A percentile compares a stretch with the other conserved stretches of the same genome.
Evolutionary conservation across 805 yeast species (phyloP).

Genomic region (Wickerhamomyces ciferrii): DNA sequence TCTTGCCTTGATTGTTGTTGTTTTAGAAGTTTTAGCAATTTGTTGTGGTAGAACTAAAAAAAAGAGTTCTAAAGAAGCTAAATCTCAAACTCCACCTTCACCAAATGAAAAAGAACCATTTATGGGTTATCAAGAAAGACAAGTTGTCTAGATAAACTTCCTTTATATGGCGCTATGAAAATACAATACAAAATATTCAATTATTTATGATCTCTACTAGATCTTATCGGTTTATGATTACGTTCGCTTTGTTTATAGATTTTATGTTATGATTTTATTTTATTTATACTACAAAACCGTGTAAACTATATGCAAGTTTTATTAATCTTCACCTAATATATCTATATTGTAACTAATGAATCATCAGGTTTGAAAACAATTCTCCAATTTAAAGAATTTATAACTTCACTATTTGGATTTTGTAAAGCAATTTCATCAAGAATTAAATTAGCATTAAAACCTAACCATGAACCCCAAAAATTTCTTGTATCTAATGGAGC

Average conservation of each 20-base stretch:
- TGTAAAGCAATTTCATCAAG: slow-evolving; percentile 45
- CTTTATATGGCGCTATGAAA: no score
- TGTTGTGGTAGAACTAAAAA: slow-evolving; percentile 33
- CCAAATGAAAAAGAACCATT: slow-evolving; percentile 4
- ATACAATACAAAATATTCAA: background rate
- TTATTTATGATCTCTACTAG: background rate
- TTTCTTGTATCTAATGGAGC: slow-evolving; percentile 30
- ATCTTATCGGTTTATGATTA: background rate
- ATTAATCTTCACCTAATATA: background rate
- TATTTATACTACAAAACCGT: slow-evolving; percentile 2
- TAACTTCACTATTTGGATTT: slow-evolving; percentile 37
- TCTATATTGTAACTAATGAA: slow-evolving; percentile 24
- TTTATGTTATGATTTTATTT: background rate
- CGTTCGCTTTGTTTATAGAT: background rate
- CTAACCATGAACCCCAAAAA: slow-evolving; percentile 68
- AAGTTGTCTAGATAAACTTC: background rate
- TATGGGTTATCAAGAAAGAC: slow-evolving; percentile 4
- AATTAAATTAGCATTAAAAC: slow-evolving; percentile 54
- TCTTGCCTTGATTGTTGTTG: slow-evolving; percentile 35
- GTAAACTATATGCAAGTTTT: slow-evolving; percentile 28
- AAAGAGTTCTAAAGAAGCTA: no score
- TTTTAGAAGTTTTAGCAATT: slow-evolving; percentile 27
- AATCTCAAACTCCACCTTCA: no score
- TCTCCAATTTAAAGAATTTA: slow-evolving; percentile 61
- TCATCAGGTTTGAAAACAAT: slow-evolving; percentile 60